phyloP scores from a whole-genome alignment of 2,329 filamentous ascomycete species.

The Delphinella strobiligena region DNA sequence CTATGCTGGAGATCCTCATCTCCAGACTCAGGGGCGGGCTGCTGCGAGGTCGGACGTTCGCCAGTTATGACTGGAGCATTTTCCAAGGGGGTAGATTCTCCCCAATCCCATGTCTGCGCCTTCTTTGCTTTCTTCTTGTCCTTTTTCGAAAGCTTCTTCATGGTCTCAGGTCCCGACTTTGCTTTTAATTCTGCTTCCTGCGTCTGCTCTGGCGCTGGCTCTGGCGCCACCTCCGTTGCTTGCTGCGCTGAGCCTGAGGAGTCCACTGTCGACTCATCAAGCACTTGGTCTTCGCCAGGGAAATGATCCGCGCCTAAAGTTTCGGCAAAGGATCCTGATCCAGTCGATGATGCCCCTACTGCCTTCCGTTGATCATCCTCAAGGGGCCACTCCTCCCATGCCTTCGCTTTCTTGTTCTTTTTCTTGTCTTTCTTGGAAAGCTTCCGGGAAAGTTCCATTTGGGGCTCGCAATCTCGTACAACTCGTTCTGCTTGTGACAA shows the following conservation, averaged over 20 bases:
- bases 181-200: not conserved
- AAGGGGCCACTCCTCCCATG: not conserved
- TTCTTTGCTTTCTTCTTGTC: conserved; percentile 11
- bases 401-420: conserved; percentile 19
- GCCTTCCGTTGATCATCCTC: not conserved
- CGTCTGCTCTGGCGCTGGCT: not conserved
- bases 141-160: conserved; percentile 22
- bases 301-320: too few species aligned
- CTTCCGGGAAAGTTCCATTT: conserved; percentile 13
- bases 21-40: not conserved
- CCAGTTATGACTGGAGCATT: too few species aligned
- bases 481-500: not conserved
- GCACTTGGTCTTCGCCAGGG: too few species aligned
- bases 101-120: not conserved
- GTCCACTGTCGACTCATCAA: too few species aligned
- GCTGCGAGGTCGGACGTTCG: too few species aligned
- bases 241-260: too few species aligned
- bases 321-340: too few species aligned
- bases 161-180: not conserved
- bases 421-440: conserved; percentile 32
- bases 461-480: not conserved
- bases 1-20: too few species aligned
- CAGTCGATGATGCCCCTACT: too few species aligned
- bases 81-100: too few species aligned
- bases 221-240: too few species aligned